A percentile compares a stretch with the other conserved stretches of the same genome.
These are phyloP conservation scores for Blastocrithidia nonstop DNA, from an alignment of 208 protist species.

Conservation along the genomic window DNA sequence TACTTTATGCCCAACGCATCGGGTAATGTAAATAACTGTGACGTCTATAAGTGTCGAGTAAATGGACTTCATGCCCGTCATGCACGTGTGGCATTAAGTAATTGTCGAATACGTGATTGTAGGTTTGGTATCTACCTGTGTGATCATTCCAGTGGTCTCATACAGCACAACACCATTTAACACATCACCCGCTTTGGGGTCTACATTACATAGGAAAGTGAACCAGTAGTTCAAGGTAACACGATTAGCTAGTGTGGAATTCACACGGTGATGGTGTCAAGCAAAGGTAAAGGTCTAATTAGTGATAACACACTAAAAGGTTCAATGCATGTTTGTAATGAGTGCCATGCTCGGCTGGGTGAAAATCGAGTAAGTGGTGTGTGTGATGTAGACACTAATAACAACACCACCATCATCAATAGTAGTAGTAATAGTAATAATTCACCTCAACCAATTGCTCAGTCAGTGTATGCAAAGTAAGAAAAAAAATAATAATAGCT, in stretches of 20 bases:
- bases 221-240: slow-evolving; percentile 58
- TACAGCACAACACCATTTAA: slow-evolving; percentile 67
- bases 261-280: slow-evolving; percentile 49
- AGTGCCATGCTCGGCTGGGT: slow-evolving; percentile 34
- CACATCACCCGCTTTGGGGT: slow-evolving; percentile 66
- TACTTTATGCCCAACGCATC: slow-evolving; percentile 53
- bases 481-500: neutral
- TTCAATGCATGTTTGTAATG: slow-evolving; percentile 41
- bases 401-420: neutral
- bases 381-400: slow-evolving; percentile 27
- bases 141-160: slow-evolving; percentile 18
- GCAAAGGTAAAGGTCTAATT: slow-evolving; percentile 39
- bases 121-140: slow-evolving; percentile 64
- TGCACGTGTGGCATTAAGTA: slow-evolving; percentile 17
- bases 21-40: slow-evolving; percentile 52
- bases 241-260: slow-evolving; percentile 51
- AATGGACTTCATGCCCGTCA: slow-evolving; percentile 51
- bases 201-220: slow-evolving; percentile 46
- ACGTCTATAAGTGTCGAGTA: slow-evolving; percentile 76
- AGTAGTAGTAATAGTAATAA: no score
- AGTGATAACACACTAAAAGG: slow-evolving; percentile 68
- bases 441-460: no score
- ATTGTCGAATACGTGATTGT: slow-evolving; percentile 63
- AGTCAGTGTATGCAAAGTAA: neutral
- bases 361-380: slow-evolving; percentile 47